Evolutionary conservation across 345 rosid species (phyloP), one percentile per base, ranked within the genome.

Genomic region (Draba incana): DNA sequence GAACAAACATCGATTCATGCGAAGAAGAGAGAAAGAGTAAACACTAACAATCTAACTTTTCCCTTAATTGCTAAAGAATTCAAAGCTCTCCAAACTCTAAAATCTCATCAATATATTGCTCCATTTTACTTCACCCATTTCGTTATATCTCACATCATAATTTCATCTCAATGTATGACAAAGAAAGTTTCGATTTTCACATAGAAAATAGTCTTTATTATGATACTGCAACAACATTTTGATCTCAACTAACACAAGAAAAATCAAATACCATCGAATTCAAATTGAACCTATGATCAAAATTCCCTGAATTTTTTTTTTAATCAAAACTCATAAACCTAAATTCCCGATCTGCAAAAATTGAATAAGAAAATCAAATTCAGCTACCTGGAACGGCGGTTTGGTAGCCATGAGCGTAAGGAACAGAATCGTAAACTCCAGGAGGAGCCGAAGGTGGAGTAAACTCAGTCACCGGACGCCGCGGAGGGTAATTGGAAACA

Each of bases 401-500:
- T 58, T 85, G 94, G 30, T 90, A 87, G 6, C 92, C 97, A 2
- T 79, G 88, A 25, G 86, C 25, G 75, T 87, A 93, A 16, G 83
- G 56, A 15, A 80, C 45, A 4, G 83, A 63, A 28, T 71, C 82
- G 59, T 79, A 48, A 44, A 62, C 77, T 2, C 99, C 96, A 37
- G 95, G 86, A 0, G 97, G 96, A 0, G 97, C 79, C 2, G 74
- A 80, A 3, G 97, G 99, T 75, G 88, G 95, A 74, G 99, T 96
- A 68, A 91, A 89, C 2, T 95, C 99, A 30, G 84, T 76, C 37
- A 76, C 87, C n/a, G 92, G 96, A 11, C 49, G 79, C 46, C 89
- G 85, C 16, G 91, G 88, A 5, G 96, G 96, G 68, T 82, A 93
- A 74, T 85, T 90, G 57, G 96, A 89, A 35, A 88, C 96, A 46